Evolutionary conservation across 2,329 filamentous ascomycete species (phyloP), one percentile per base, ranked within the genome.

Genomic region (Myriangium duriaei): DNA sequence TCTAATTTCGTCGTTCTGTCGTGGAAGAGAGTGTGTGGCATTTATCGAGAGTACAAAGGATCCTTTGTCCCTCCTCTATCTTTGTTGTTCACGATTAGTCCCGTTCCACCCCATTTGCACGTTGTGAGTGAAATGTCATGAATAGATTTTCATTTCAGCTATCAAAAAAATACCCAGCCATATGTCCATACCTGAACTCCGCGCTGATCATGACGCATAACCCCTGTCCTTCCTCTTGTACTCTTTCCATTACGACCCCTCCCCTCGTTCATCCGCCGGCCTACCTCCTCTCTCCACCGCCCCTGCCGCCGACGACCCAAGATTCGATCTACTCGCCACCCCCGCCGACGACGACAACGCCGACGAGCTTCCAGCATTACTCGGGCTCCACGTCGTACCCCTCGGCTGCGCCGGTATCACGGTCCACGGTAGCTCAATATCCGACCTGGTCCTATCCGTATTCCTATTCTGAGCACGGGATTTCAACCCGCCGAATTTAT

Each of bases 371-470:
- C n/a, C n/a, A n/a, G 21, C 21, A n/a, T n/a, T 26, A 19, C 30
- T 39, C 5, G 71, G 69, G 30, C 65, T 71, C 68, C 71, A 75
- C 24, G 68, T 67, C 24, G 50, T 52, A 28, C 61, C 62, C 28
- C 68, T 61, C 15, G 66, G 66, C 43, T 72, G 69, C 3, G 72
- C 72, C 3, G 74, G 74, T 35, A 79, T 74, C 18, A 78, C 64
- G 0, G 72, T 78, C 13, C 76, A 65, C 2, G 72, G 71, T 10
- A 75, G 48, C 13, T 67, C 57, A 5, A 52, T 51, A 13, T 66
- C 61, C 3, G 54, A 47, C 30, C 53, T 49, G 12, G 46, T 34
- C 12, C 52, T 49, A 12, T 45, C 50, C 19, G 36, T 54, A 46
- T 48, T 62, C 51, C 51, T 60, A 34, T 54, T 63, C 43, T 14